Evolutionary conservation across 768 basidiomycete species (phyloP), one percentile per base, ranked within the genome.

Genomic region (Kwoniella botswanensis): DNA sequence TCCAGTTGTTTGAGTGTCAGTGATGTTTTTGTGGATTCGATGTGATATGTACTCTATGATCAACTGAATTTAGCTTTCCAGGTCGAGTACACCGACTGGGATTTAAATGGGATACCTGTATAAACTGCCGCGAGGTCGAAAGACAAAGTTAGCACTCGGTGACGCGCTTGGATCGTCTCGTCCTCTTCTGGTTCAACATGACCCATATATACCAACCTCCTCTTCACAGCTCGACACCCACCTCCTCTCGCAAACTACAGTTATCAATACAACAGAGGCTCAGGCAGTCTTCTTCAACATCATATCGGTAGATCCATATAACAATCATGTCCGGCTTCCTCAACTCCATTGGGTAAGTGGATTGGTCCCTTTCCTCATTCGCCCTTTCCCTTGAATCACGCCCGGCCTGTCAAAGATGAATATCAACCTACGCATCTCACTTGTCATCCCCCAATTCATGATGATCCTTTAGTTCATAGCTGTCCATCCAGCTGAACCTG

Each of bases 331-430:
- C 82, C 17, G 79, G 80, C 24, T 82, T 82, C 67, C 73, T 82
- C 64, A 81, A 80, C 70, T 82, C 82, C 1, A 82, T 82, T 56
- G 82, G 82, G 82, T 81, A 42, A 65, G 81, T 64, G 3, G n/a
- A 4, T 9, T 35, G 35, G 6, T 35, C 35, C 1, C 35, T 41
- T 60, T 29, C 54, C 26, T 65, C n/a, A 21, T 18, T 61, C 29
- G 56, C 11, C 15, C 43, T 53, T 41, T 42, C 17, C 22, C 11
- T 67, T 56, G 58, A 42, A n/a, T 60, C 24, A 29, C 66, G 17
- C 35, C 13, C 43, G 35, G 35, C 35, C 4, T 35, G 35, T 4
- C 35, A 35, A 35, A 35, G 35, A 6, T 35, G 35, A 35, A 35
- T 9, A 9, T 35, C 35, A 35, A 35, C 35, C 35, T 35, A 35